Percentiles rank a stretch among this genome's conserved stretches.
phyloP scores from a whole-genome alignment of 192 early-diverging fungal species.

The Helicostylum pulchrum region DNA sequence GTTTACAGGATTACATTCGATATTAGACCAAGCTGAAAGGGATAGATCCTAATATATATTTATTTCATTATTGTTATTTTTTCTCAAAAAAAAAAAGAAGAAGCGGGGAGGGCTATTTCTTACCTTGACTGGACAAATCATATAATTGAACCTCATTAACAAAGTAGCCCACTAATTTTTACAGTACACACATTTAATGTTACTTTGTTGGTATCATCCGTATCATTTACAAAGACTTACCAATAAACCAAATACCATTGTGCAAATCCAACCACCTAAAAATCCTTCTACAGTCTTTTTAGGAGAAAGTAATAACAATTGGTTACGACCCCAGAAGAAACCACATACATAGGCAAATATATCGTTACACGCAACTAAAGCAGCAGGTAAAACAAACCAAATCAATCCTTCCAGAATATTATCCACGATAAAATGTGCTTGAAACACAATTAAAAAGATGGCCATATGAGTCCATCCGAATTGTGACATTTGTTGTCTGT shows the following conservation, averaged over 20 bases:
- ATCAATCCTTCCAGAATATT: constrained; percentile 98
- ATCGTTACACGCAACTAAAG: constrained; percentile 92
- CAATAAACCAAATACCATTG: constrained; percentile 85
- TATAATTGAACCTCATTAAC: constrained; percentile 52
- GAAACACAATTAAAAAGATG: constrained; percentile 84
- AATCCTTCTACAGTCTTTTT: constrained; percentile 99
- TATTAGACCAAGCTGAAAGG: constrained; percentile 45
- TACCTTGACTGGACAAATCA: constrained; percentile 58
- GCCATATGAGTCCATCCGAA: constrained; percentile 99
- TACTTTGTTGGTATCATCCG: no score
- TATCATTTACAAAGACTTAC: constrained; percentile 37
- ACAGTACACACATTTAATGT: not conserved
- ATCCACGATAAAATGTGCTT: constrained; percentile 94
- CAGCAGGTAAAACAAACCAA: constrained; percentile 91
- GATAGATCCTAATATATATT: constrained; percentile 37
- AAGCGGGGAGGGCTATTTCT: not conserved
- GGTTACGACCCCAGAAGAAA: constrained; percentile 91
- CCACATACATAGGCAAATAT: constrained; percentile 95
- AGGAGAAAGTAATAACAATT: constrained; percentile 89
- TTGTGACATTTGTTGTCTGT: constrained; percentile 93
- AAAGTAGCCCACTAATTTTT: constrained; percentile 41
- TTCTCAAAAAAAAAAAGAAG: no score
- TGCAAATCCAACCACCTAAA: constrained; percentile 82
- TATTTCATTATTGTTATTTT: no score
- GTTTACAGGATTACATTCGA: constrained; percentile 53